These are phyloP conservation scores for Gracilaria vermiculophylla DNA, from an alignment of 23 red algal species.

Conservation along the genomic window DNA sequence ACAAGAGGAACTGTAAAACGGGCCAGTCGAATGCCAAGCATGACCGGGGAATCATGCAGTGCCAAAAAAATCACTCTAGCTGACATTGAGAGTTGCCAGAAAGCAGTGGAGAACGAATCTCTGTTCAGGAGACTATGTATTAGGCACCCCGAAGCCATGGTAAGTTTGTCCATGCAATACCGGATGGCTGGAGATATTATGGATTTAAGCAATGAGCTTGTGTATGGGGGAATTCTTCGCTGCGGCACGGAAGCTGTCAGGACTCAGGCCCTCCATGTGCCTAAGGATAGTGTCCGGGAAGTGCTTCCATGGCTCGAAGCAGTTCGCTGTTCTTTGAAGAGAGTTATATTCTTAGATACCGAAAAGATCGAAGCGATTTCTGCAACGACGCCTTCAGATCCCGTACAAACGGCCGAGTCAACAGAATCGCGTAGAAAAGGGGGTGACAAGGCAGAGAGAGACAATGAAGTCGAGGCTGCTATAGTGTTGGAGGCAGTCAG, in stretches of 20 bases:
- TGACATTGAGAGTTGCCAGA: not conserved
- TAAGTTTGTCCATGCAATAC: slow-evolving; percentile 72
- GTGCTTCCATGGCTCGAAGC: slow-evolving; percentile 31
- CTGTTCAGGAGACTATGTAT: slow-evolving; percentile 80
- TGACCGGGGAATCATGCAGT: not conserved
- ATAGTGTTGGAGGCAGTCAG: slow-evolving; percentile 22
- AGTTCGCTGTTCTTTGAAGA: slow-evolving; percentile 6
- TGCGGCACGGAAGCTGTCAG: slow-evolving; percentile 69
- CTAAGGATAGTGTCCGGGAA: not conserved
- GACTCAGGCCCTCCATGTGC: not conserved
- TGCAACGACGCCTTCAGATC: too few relatives aligned
- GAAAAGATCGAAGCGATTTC: not conserved
- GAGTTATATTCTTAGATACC: slow-evolving; percentile 56
- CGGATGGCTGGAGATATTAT: slow-evolving; percentile 94
- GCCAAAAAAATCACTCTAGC: not conserved
- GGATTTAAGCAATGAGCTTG: slow-evolving; percentile 78
- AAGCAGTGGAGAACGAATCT: slow-evolving; percentile 13
- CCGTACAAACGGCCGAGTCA: not conserved
- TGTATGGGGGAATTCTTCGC: slow-evolving; percentile 69
- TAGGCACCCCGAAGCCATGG: slow-evolving; percentile 69
- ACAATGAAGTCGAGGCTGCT: slow-evolving; percentile 2
- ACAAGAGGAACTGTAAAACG: not conserved
- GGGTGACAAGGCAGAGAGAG: not conserved
- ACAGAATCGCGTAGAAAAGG: not conserved
- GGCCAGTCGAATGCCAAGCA: not conserved